A percentile compares a stretch with the other conserved stretches of the same genome.
phyloP scores from a whole-genome alignment of 495 filamentous ascomycete species.

The Aspergillus diversus region DNA sequence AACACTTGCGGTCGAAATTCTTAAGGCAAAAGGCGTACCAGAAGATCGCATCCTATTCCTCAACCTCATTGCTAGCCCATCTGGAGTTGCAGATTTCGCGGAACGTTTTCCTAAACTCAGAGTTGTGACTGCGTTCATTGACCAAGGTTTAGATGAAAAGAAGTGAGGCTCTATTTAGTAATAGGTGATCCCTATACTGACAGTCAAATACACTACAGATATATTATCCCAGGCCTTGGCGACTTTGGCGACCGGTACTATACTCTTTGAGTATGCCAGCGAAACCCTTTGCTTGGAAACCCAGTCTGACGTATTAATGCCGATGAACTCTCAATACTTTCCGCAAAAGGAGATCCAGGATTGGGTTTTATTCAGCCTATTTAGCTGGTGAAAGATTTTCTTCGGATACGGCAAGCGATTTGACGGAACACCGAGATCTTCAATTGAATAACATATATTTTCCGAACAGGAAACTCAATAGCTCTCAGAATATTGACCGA shows the following conservation, averaged over 20 bases:
- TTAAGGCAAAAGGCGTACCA: conserved; percentile 86
- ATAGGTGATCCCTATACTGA: conserved; percentile 24
- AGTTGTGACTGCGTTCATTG: conserved; percentile 95
- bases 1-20: conserved; percentile 91
- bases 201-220: conserved; percentile 55
- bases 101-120: conserved; percentile 88
- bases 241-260: conserved; percentile 98
- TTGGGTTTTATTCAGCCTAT: no score
- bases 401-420: not conserved
- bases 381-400: not conserved
- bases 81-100: conserved; percentile 88
- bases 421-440: conserved; percentile 10
- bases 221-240: conserved; percentile 92
- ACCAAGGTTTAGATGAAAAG: conserved; percentile 93
- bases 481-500: conserved; percentile 33
- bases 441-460: conserved; percentile 28
- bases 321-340: no score
- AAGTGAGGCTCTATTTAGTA: conserved; percentile 62
- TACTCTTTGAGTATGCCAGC: conserved; percentile 64
- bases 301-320: not conserved
- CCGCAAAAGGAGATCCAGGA: no score
- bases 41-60: conserved; percentile 95
- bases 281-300: not conserved
- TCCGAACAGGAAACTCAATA: conserved; percentile 31
- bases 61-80: conserved; percentile 93